These are phyloP conservation scores for Penicillium capsulatum DNA, from an alignment of 2,329 filamentous ascomycete species.

Conservation along the genomic window DNA sequence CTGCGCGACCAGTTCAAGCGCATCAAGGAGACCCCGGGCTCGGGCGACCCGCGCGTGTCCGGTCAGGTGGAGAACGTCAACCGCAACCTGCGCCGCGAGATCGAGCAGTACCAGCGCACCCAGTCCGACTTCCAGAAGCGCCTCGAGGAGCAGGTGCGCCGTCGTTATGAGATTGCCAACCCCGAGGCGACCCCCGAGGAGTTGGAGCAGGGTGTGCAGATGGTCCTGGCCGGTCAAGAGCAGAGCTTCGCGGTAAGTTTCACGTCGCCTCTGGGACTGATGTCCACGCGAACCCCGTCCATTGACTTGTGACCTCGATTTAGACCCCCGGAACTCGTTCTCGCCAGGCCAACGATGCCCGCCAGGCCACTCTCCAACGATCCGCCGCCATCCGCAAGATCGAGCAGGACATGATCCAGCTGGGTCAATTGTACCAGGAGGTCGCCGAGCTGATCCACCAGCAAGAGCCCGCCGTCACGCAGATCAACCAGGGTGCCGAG, in stretches of 20 bases:
- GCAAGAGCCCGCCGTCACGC: slow-evolving; percentile 73
- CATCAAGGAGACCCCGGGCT: slow-evolving; percentile 77
- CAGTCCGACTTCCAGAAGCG: slow-evolving; percentile 77
- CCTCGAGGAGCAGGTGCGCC: slow-evolving; percentile 75
- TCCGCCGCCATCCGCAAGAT: slow-evolving; percentile 89
- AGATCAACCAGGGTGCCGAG: slow-evolving; percentile 83
- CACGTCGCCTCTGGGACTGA: background rate
- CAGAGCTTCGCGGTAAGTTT: slow-evolving; percentile 76
- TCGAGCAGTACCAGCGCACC: slow-evolving; percentile 74
- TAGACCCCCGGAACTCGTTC: slow-evolving; percentile 47
- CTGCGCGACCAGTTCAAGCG: slow-evolving; percentile 74
- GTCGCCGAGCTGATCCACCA: slow-evolving; percentile 81
- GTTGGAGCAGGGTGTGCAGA: slow-evolving; percentile 71
- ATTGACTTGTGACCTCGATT: slow-evolving; percentile 1
- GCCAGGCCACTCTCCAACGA: slow-evolving; percentile 72
- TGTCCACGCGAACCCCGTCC: too few relatives aligned
- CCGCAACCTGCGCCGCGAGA: slow-evolving; percentile 72
- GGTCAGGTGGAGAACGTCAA: slow-evolving; percentile 79
- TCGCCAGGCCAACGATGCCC: slow-evolving; percentile 74
- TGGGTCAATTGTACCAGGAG: slow-evolving; percentile 83
- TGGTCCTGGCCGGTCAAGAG: slow-evolving; percentile 57
- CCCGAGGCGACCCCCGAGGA: slow-evolving; percentile 76
- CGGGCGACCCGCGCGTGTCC: slow-evolving; percentile 66
- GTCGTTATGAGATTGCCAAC: slow-evolving; percentile 85
- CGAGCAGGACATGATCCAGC: slow-evolving; percentile 80